A percentile compares a stretch with the other conserved stretches of the same genome.
phyloP scores from a whole-genome alignment of 2,329 filamentous ascomycete species.

The Neurospora crassa region DNA sequence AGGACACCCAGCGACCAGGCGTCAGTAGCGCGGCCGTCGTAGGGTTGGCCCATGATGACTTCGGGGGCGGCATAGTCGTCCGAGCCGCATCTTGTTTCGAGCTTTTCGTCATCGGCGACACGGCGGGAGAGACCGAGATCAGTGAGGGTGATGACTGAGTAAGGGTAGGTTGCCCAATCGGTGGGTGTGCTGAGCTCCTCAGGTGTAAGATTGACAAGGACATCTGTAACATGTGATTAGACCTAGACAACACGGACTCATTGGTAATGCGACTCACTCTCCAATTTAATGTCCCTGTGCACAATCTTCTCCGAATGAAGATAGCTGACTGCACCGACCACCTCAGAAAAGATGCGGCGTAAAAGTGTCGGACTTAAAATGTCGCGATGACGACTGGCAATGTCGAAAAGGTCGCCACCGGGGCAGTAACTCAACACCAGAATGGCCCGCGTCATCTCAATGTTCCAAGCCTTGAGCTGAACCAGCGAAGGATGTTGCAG shows the following conservation, averaged over 20 bases:
- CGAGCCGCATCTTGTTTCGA: conserved; percentile 90
- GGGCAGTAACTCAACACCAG: conserved; percentile 86
- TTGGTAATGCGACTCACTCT: conserved; percentile 30
- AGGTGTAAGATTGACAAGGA: conserved; percentile 75
- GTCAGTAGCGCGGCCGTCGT: conserved; percentile 85
- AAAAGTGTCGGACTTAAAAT: conserved; percentile 61
- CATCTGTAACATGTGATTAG: conserved; percentile 45
- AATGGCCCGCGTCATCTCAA: conserved; percentile 71
- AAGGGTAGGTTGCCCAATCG: conserved; percentile 67
- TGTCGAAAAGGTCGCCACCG: conserved; percentile 89
- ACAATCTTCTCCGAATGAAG: conserved; percentile 80
- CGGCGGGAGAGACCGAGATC: conserved; percentile 84
- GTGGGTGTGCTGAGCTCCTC: conserved; percentile 51
- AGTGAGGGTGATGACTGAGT: conserved; percentile 79
- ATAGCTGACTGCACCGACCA: conserved; percentile 78
- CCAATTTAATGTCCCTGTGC: conserved; percentile 94
- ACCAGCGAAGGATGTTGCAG: conserved; percentile 86
- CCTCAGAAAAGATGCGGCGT: conserved; percentile 78
- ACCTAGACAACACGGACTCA: not conserved
- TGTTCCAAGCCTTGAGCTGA: conserved; percentile 84
- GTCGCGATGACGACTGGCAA: conserved; percentile 65
- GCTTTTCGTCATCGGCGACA: conserved; percentile 74
- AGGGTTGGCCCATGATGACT: conserved; percentile 88
- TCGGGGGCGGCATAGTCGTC: conserved; percentile 97
- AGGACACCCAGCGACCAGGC: conserved; percentile 93